Conservation (phyloP, 1,284 basidiomycete species). For the Cutaneotrichosporon cutaneum region DNA sequence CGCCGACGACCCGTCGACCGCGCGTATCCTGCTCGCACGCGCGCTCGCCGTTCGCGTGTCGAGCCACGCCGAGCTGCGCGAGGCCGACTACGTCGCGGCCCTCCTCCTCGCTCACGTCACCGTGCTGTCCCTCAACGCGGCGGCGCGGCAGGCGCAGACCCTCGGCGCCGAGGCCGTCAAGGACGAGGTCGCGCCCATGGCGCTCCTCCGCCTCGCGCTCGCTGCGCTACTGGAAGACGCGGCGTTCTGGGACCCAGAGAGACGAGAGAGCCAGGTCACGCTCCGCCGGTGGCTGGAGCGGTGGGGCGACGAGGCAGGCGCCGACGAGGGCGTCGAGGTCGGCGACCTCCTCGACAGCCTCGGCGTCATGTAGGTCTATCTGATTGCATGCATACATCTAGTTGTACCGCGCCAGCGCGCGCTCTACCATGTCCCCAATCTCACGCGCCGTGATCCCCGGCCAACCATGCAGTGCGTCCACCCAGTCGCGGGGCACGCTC, state of each 20-base stretch:
- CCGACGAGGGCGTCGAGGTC: background rate
- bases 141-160: background rate
- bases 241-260: background rate
- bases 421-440: constrained; percentile 4
- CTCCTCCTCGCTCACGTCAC: background rate
- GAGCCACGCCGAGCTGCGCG: background rate
- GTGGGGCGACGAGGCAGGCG: background rate
- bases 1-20: background rate
- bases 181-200: background rate
- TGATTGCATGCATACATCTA: background rate
- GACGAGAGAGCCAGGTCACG: background rate
- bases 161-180: background rate
- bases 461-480: constrained; percentile 12
- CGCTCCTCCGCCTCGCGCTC: background rate
- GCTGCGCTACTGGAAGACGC: background rate
- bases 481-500: constrained; percentile 6
- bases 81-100: constrained; percentile 1
- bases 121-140: background rate
- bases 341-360: background rate
- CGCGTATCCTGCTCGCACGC: background rate
- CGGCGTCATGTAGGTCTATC: background rate
- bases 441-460: background rate
- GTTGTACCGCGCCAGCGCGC: background rate
- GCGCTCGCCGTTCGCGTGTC: background rate
- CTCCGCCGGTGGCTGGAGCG: background rate